Conservation (phyloP, 2,329 filamentous ascomycete species). For the Claviceps quebecensis region DNA sequence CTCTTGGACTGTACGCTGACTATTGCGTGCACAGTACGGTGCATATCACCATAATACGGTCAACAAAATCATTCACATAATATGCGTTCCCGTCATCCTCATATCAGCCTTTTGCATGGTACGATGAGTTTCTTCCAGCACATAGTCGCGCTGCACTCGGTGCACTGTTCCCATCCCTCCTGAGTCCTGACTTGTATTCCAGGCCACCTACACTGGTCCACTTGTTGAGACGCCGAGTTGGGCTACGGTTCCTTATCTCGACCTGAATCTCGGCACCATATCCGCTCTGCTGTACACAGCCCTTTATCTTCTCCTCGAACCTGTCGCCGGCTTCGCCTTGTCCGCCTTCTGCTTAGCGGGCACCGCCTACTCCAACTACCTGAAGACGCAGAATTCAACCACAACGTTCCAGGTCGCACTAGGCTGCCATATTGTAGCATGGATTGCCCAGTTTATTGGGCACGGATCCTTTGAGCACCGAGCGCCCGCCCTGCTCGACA, state of each 20-base stretch:
- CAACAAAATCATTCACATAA: slow-evolving; percentile 67
- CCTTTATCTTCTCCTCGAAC: slow-evolving; percentile 85
- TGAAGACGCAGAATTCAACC: slow-evolving; percentile 43
- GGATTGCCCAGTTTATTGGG: slow-evolving; percentile 83
- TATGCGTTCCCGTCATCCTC: slow-evolving; percentile 64
- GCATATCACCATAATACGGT: slow-evolving; percentile 67
- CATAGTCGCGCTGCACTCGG: neutral
- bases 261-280: slow-evolving; percentile 52
- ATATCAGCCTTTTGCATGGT: slow-evolving; percentile 60
- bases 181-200: slow-evolving; percentile 7
- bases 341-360: slow-evolving; percentile 62
- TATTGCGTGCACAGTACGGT: slow-evolving; percentile 48
- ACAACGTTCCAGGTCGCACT: slow-evolving; percentile 43
- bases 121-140: slow-evolving; percentile 18
- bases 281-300: slow-evolving; percentile 54
- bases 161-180: neutral
- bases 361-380: slow-evolving; percentile 62
- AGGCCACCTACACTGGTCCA: slow-evolving; percentile 49
- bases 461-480: slow-evolving; percentile 81
- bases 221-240: slow-evolving; percentile 52
- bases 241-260: slow-evolving; percentile 53
- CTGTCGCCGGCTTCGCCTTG: slow-evolving; percentile 70
- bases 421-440: slow-evolving; percentile 56
- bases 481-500: slow-evolving; percentile 80
- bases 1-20: neutral